A percentile compares a stretch with the other conserved stretches of the same genome.
Evolutionary conservation across 2,329 filamentous ascomycete genomes (phyloP).

Genomic region (Epichloe baconii): DNA sequence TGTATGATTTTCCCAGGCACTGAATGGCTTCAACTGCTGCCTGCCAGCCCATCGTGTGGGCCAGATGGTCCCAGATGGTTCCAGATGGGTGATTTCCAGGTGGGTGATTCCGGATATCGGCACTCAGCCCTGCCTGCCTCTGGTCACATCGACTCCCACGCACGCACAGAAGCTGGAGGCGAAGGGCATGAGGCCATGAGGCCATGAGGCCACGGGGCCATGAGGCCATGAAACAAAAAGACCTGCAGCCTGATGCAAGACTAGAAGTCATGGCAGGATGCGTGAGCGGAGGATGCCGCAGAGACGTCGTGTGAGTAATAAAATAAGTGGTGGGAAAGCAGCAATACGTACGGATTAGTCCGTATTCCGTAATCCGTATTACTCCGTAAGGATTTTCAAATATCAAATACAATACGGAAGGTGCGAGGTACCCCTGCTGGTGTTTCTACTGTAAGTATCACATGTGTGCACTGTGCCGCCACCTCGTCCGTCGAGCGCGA

Average conservation of each 20-base stretch:
- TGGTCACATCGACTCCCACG: background rate
- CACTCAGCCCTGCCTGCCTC: background rate
- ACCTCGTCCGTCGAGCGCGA: no score
- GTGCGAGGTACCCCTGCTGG: background rate
- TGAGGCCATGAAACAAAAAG: background rate
- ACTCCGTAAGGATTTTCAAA: background rate
- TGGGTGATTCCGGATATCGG: background rate
- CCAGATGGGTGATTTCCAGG: background rate
- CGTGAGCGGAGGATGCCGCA: background rate
- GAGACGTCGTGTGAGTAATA: background rate
- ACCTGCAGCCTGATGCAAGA: no score
- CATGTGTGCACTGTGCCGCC: no score
- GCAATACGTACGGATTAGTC: no score
- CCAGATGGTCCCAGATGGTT: background rate
- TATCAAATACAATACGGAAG: background rate
- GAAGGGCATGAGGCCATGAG: background rate
- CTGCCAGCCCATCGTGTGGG: background rate
- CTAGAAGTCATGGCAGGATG: background rate
- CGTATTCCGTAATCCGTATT: no score
- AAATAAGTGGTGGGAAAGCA: background rate
- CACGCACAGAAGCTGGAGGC: background rate
- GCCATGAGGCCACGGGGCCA: background rate
- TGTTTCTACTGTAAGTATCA: no score
- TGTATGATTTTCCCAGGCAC: no score
- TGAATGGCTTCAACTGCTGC: no score